Conservation (phyloP, 495 filamentous ascomycete genomes). For the Annulohypoxylon bovei region DNA sequence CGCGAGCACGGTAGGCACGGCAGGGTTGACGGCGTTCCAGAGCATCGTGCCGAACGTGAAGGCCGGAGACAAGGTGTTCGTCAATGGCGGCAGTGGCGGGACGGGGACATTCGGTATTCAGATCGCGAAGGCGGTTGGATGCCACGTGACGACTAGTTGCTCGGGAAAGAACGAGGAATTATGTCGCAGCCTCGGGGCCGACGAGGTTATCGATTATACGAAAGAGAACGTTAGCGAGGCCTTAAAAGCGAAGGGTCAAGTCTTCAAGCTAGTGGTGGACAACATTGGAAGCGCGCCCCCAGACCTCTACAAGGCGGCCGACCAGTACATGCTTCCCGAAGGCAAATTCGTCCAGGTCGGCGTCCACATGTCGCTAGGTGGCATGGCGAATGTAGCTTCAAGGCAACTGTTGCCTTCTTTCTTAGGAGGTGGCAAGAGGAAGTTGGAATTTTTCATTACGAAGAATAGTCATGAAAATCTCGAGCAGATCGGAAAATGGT, state of each 20-base stretch:
- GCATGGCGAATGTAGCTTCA: slow-evolving; percentile 37
- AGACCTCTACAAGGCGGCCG: slow-evolving; percentile 64
- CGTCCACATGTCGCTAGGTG: slow-evolving; percentile 24
- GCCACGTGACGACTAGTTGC: slow-evolving; percentile 69
- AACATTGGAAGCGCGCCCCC: slow-evolving; percentile 62
- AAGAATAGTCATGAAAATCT: slow-evolving; percentile 59
- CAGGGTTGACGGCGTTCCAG: slow-evolving; percentile 69
- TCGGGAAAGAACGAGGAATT: slow-evolving; percentile 67
- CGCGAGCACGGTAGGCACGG: slow-evolving; percentile 64
- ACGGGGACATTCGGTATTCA: slow-evolving; percentile 71
- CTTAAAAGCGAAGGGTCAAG: slow-evolving; percentile 59
- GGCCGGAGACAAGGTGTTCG: slow-evolving; percentile 66
- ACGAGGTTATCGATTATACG: slow-evolving; percentile 77
- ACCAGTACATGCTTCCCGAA: slow-evolving; percentile 63
- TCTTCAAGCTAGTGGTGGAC: slow-evolving; percentile 69
- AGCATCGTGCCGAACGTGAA: slow-evolving; percentile 64
- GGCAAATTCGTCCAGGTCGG: slow-evolving; percentile 70
- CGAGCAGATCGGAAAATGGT: slow-evolving; percentile 65
- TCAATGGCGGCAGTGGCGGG: slow-evolving; percentile 75
- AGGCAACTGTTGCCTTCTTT: slow-evolving; percentile 61
- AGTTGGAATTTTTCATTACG: slow-evolving; percentile 56
- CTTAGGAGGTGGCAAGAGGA: slow-evolving; percentile 72
- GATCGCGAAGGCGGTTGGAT: slow-evolving; percentile 71
- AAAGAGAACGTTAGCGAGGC: slow-evolving; percentile 57
- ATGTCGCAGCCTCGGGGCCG: slow-evolving; percentile 68